Percentiles rank a stretch among this genome's conserved stretches.
phyloP scores from a whole-genome alignment of 257 asterid species.

The Vinca minor region DNA sequence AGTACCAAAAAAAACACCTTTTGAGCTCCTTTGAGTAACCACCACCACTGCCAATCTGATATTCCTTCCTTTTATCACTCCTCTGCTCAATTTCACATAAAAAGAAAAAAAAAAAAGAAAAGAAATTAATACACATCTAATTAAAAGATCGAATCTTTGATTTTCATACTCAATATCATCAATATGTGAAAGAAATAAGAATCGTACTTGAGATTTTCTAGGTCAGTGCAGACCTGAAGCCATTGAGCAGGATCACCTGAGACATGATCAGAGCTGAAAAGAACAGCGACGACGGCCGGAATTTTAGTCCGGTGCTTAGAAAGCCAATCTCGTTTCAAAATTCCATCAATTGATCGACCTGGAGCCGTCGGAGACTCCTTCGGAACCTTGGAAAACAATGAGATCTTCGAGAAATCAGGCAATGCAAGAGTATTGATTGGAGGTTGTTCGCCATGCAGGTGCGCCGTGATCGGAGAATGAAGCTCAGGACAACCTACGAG shows the following conservation, averaged over 20 bases:
- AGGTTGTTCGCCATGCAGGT: constrained; percentile 79
- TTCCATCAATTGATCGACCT: constrained; percentile 41
- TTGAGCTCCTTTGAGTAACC: constrained; percentile 48
- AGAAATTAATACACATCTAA: not conserved
- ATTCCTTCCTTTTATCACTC: constrained; percentile 60
- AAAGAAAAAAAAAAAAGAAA: too few relatives aligned
- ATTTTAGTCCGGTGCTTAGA: constrained; percentile 87
- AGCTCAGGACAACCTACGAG: constrained; percentile 75
- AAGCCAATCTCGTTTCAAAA: constrained; percentile 73
- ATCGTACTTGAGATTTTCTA: constrained; percentile 77
- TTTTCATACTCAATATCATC: too few relatives aligned
- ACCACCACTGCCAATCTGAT: constrained; percentile 75
- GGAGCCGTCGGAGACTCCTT: constrained; percentile 35
- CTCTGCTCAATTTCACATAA: constrained; percentile 39
- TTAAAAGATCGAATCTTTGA: not conserved
- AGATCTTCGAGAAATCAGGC: constrained; percentile 91
- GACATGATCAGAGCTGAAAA: constrained; percentile 57
- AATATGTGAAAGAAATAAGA: not conserved
- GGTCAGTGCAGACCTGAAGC: constrained; percentile 91
- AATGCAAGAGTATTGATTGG: constrained; percentile 84
- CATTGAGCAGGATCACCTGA: constrained; percentile 93
- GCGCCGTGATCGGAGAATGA: constrained; percentile 60
- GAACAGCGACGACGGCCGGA: constrained; percentile 80
- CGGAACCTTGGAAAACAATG: constrained; percentile 47
- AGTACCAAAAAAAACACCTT: constrained; percentile 39